These are phyloP conservation scores for Colletotrichum caudatum DNA, from an alignment of 2,329 filamentous ascomycete genomes.

Conservation along the genomic window DNA sequence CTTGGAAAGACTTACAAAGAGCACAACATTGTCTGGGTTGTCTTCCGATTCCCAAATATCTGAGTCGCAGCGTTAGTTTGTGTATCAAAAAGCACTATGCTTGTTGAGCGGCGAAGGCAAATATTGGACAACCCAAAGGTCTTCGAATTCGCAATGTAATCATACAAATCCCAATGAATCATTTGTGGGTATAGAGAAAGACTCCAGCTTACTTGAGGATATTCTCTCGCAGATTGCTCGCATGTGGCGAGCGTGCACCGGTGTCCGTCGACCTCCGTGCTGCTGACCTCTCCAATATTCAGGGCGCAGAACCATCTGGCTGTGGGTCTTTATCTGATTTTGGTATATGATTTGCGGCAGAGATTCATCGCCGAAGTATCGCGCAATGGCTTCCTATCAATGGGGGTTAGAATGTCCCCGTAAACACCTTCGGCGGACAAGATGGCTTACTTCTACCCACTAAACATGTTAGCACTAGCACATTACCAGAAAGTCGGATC, in stretches of 20 bases:
- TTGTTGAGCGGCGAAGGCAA: background rate
- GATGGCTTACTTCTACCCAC: slow-evolving; percentile 39
- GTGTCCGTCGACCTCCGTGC: slow-evolving; percentile 44
- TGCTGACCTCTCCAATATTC: slow-evolving; percentile 53
- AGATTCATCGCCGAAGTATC: slow-evolving; percentile 46
- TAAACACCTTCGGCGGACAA: background rate
- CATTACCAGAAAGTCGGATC: background rate
- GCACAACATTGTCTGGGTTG: slow-evolving; percentile 46
- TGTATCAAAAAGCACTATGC: background rate
- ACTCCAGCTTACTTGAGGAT: slow-evolving; percentile 44
- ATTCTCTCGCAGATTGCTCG: slow-evolving; percentile 50
- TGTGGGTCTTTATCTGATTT: slow-evolving; percentile 31
- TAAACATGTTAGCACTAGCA: background rate
- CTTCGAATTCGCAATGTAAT: background rate
- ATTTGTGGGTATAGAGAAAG: background rate
- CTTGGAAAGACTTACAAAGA: slow-evolving; percentile 46
- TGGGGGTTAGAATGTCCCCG: background rate
- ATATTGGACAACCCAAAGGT: background rate
- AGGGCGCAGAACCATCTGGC: slow-evolving; percentile 47
- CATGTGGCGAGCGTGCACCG: slow-evolving; percentile 53
- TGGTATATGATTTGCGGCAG: slow-evolving; percentile 33
- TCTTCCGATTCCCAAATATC: slow-evolving; percentile 28
- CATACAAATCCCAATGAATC: background rate
- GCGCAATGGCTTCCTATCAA: slow-evolving; percentile 46
- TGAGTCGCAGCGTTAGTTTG: background rate